A percentile compares a stretch with the other conserved stretches of the same genome.
phyloP scores from a whole-genome alignment of 306 rosid genomes.

The Luffa acutangula region DNA sequence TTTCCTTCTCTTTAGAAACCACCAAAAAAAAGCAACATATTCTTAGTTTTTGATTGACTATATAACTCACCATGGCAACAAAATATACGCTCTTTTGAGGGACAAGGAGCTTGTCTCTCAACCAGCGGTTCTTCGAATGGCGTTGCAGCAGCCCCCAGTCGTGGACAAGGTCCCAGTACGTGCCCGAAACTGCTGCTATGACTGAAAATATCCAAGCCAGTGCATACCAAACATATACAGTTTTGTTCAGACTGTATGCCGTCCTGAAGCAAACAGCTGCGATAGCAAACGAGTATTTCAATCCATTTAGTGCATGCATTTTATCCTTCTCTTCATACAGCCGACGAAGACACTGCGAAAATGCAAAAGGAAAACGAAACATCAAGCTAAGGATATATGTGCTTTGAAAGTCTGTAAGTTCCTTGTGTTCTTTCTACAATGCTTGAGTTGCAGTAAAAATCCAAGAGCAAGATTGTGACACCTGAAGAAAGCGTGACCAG shows the following conservation, averaged over 20 bases:
- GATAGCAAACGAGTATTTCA: slow-evolving; percentile 45
- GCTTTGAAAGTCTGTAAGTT: neutral
- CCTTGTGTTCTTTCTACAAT: neutral
- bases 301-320: slow-evolving; percentile 44
- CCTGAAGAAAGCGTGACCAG: slow-evolving; percentile 56
- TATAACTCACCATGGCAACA: slow-evolving; percentile 40
- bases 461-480: neutral
- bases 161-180: slow-evolving; percentile 54
- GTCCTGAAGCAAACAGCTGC: slow-evolving; percentile 47
- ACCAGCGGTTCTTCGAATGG: slow-evolving; percentile 49
- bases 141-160: slow-evolving; percentile 70
- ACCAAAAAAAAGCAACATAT: neutral
- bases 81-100: slow-evolving; percentile 40
- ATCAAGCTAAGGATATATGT: neutral
- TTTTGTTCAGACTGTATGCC: slow-evolving; percentile 17
- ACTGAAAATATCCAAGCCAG: slow-evolving; percentile 35
- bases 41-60: neutral
- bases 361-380: neutral
- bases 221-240: slow-evolving; percentile 17
- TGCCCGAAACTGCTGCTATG: slow-evolving; percentile 32
- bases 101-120: slow-evolving; percentile 56
- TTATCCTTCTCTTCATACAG: slow-evolving; percentile 47
- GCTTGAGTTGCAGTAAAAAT: neutral
- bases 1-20: neutral
- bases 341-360: slow-evolving; percentile 43